phyloP scores from a whole-genome alignment of 805 yeast species.

The Kodamaea kakaduensis region DNA sequence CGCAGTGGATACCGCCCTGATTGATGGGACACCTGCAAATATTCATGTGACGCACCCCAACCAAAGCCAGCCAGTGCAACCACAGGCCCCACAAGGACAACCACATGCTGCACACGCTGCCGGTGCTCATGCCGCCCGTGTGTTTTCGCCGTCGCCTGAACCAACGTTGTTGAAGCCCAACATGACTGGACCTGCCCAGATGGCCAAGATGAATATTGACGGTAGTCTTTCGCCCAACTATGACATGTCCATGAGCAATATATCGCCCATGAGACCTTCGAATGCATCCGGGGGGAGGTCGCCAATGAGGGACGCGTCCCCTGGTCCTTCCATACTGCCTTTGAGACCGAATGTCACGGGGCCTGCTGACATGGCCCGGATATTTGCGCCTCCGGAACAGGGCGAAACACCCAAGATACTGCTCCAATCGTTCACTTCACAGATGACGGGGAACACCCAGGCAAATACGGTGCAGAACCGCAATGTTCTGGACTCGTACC shows the following conservation, averaged over 20 bases:
- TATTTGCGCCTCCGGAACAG: conserved; percentile 20
- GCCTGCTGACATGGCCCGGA: conserved; percentile 34
- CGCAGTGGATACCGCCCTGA: conserved; percentile 68
- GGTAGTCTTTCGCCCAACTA: neutral
- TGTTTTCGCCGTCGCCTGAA: conserved; percentile 24
- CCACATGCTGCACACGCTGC: conserved; percentile 22
- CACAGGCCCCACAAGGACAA: conserved; percentile 38
- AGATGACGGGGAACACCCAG: conserved; percentile 37
- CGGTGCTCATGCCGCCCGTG: conserved; percentile 30
- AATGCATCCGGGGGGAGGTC: too few species aligned
- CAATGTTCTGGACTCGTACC: conserved; percentile 2
- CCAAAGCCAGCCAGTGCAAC: conserved; percentile 4
- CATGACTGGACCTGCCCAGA: conserved; percentile 45
- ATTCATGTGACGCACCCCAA: conserved; percentile 35
- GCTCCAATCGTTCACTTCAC: conserved; percentile 37
- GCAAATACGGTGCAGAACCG: conserved; percentile 24
- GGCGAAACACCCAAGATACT: conserved; percentile 27
- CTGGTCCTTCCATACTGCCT: too few species aligned
- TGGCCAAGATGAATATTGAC: conserved; percentile 21
- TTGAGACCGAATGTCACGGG: conserved; percentile 28
- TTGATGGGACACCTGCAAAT: conserved; percentile 63
- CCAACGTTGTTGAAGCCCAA: conserved; percentile 34
- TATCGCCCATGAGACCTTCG: too few species aligned
- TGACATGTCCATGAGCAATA: too few species aligned
- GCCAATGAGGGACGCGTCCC: too few species aligned